Percentiles rank a stretch among this genome's conserved stretches.
Evolutionary conservation across 164 flowering plant species (phyloP).

Genomic region (Chloranthus sessilifolius): DNA sequence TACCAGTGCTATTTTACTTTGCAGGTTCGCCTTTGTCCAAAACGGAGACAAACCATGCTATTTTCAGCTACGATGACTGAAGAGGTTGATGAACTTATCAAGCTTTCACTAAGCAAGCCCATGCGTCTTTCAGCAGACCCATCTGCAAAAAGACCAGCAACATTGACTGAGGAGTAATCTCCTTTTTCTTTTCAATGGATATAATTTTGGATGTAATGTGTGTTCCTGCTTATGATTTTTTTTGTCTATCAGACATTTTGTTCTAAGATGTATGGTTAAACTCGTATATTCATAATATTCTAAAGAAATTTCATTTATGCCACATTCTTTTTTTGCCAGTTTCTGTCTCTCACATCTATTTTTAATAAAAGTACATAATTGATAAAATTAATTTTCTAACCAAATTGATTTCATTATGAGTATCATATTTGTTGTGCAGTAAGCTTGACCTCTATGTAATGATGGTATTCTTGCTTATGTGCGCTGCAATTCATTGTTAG

Average conservation of each 20-base stretch:
- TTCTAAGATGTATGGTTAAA: constrained; percentile 1
- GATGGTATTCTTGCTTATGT: too few relatives aligned
- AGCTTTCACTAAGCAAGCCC: constrained; percentile 78
- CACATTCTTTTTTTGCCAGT: too few relatives aligned
- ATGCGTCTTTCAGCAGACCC: constrained; percentile 96
- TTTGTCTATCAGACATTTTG: neutral
- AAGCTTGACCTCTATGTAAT: too few relatives aligned
- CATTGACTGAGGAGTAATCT: constrained; percentile 82
- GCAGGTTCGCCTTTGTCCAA: constrained; percentile 82
- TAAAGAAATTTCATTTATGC: too few relatives aligned
- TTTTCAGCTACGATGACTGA: constrained; percentile 99
- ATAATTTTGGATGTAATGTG: neutral
- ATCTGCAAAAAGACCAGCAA: constrained; percentile 73
- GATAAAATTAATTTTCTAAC: too few relatives aligned
- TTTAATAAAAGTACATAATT: too few relatives aligned
- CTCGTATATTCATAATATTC: neutral
- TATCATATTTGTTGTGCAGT: too few relatives aligned
- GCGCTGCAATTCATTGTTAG: too few relatives aligned
- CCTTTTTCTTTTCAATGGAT: constrained; percentile 6
- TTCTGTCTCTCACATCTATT: too few relatives aligned
- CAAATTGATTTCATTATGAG: too few relatives aligned
- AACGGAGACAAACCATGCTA: constrained; percentile 85
- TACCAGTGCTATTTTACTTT: constrained; percentile 3
- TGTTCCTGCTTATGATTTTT: neutral
- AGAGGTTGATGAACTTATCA: constrained; percentile 79